A percentile compares a stretch with the other conserved stretches of the same genome.
phyloP scores from a whole-genome alignment of 129 eudicot genomes.

The Helichrysum umbraculigerum region DNA sequence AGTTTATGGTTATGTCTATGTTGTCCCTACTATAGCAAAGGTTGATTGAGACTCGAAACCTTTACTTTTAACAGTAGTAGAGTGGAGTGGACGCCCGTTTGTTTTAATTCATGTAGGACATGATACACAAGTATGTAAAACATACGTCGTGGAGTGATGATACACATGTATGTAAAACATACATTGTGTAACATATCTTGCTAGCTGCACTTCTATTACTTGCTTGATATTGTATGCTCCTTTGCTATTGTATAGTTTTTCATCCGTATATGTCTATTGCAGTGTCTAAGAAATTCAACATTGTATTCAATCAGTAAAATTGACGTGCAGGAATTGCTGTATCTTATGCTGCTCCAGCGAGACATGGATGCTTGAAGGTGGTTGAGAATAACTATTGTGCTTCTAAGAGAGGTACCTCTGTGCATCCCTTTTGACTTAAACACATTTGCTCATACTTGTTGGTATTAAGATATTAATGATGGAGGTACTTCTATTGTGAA shows the following conservation, averaged over 20 bases:
- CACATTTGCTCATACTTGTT: neutral
- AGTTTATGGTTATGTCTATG: conserved; percentile 1
- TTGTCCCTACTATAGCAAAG: neutral
- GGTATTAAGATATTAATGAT: neutral
- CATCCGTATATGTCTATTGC: conserved; percentile 1
- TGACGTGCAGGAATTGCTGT: conserved; percentile 68
- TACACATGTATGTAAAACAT: conserved; percentile 11
- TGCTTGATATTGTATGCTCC: conserved; percentile 9
- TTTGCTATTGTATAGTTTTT: neutral
- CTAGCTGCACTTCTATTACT: conserved; percentile 12
- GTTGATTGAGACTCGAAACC: conserved; percentile 5
- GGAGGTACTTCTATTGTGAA: neutral
- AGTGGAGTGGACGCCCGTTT: neutral
- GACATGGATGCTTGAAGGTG: conserved; percentile 91
- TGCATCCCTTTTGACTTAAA: conserved; percentile 23
- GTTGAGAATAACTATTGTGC: conserved; percentile 94
- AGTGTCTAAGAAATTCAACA: conserved; percentile 20
- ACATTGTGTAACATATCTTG: conserved; percentile 3
- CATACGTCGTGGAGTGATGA: neutral
- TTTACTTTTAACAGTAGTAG: neutral
- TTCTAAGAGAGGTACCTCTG: conserved; percentile 75
- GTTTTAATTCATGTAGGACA: neutral
- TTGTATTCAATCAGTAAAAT: conserved; percentile 7
- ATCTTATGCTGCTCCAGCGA: conserved; percentile 69
- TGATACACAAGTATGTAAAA: conserved; percentile 20